These are phyloP conservation scores for Priceomyces haplophilus DNA, from an alignment of 805 yeast genomes.

Conservation along the genomic window DNA sequence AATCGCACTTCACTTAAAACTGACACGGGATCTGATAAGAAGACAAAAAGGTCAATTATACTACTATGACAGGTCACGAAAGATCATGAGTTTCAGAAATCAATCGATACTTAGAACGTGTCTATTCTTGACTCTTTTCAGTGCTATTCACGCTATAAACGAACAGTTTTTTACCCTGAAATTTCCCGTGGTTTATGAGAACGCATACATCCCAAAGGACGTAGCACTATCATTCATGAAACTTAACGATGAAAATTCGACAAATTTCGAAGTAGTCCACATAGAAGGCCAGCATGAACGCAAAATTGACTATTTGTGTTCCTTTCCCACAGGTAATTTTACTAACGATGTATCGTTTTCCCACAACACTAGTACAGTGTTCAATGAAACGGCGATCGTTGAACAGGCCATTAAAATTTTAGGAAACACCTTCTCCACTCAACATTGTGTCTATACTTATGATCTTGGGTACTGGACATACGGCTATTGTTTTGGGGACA, in stretches of 20 bases:
- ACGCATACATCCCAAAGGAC: slow-evolving; percentile 15
- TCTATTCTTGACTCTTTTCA: not conserved
- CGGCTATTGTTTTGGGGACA: slow-evolving; percentile 47
- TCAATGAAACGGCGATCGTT: slow-evolving; percentile 9
- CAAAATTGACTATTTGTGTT: slow-evolving; percentile 19
- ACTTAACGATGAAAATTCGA: slow-evolving; percentile 7
- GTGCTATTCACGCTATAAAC: not conserved
- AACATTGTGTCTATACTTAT: slow-evolving; percentile 22
- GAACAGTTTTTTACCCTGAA: slow-evolving; percentile 4
- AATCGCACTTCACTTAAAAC: no score
- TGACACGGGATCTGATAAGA: no score
- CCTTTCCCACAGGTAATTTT: slow-evolving; percentile 14
- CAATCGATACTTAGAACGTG: not conserved
- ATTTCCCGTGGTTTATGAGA: slow-evolving; percentile 16
- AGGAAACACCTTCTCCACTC: slow-evolving; percentile 15
- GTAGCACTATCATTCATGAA: slow-evolving; percentile 12
- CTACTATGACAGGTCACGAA: not conserved
- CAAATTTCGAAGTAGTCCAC: slow-evolving; percentile 17
- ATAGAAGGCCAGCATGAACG: slow-evolving; percentile 8
- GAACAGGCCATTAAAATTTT: slow-evolving; percentile 16
- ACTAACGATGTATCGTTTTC: not conserved
- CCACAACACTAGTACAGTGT: not conserved
- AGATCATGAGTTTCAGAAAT: not conserved
- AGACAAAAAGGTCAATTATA: not conserved
- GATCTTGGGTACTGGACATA: slow-evolving; percentile 53